Evolutionary conservation across 768 basidiomycete genomes (phyloP).

Genomic region (Daedaleopsis nitida): DNA sequence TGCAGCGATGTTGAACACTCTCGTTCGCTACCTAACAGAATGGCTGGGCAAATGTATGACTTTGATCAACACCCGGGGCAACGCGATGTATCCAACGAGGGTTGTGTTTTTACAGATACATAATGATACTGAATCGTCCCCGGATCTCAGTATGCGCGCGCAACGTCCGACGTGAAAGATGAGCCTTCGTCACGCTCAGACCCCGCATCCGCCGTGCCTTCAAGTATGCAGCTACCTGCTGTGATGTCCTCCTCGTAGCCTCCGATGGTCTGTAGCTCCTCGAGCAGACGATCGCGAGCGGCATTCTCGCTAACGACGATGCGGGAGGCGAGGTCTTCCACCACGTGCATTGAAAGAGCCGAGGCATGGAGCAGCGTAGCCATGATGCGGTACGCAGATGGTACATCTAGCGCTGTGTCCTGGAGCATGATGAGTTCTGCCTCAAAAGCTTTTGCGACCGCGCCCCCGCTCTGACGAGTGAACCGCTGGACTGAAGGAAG

Average conservation of each 20-base stretch:
- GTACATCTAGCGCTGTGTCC: constrained; percentile 50
- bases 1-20: no score
- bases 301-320: constrained; percentile 8
- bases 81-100: no score
- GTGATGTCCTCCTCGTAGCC: background rate
- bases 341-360: background rate
- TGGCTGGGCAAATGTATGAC: no score
- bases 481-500: constrained; percentile 31
- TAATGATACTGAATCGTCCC: background rate
- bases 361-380: constrained; percentile 38
- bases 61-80: no score
- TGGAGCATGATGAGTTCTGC: constrained; percentile 41
- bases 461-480: constrained; percentile 30
- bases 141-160: background rate
- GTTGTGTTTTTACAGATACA: no score
- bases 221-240: background rate
- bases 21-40: no score
- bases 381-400: constrained; percentile 44
- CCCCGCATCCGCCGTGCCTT: background rate
- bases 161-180: background rate
- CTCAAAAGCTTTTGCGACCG: constrained; percentile 37
- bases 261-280: constrained; percentile 6
- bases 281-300: constrained; percentile 10
- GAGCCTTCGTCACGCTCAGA: background rate
- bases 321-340: constrained; percentile 14